Evolutionary conservation across 177 flowering plant genomes (phyloP), one percentile per base, ranked within the genome.

Genomic region (Vitis hybrid): DNA sequence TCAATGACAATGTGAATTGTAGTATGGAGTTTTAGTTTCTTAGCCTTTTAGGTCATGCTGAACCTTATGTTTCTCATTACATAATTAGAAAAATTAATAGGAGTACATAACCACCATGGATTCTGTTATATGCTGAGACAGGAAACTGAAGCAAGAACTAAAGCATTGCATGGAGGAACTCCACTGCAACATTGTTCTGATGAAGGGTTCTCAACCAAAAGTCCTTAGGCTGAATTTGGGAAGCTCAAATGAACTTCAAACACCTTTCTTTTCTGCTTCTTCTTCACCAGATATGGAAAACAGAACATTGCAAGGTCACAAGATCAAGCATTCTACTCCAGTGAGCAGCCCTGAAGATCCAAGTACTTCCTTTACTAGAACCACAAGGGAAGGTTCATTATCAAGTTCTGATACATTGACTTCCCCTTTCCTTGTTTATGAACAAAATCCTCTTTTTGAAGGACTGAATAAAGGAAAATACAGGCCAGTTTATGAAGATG

Each of bases 281-380:
- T 77, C 88, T 57, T 80, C 87, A 21, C 84, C 85, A 5, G 83
- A 59, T 19, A 58, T 49, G 21, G 79, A 78, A 55, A 21, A 40
- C 56, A 84, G 73, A 65, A 69, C 70, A 54, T 46, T 77, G 6
- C 80, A 27, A 59, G 79, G 77, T 50, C 62, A 74, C 40, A 80
- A 80, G 59, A 63, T 88, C 70, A 90, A 84, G 82, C 82, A 88
- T 79, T 82, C 93, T 15, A 92, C 97, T 57, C 97, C 98, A 5
- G 86, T 83, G 2, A 92, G 94, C 79, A 94, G 97, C 77, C 98
- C 96, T 18, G 97, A 91, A 74, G 83, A 82, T 57, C 74, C 78
- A 27, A 76, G 72, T 64, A 79, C 83, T 70, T 80, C 83, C 6
- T 78, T 66, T 63, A 75, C 88, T 60, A 88, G 86, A 80, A 82